Conservation (phyloP, 768 basidiomycete genomes). For the Tubosaeta brunneosetosa region DNA sequence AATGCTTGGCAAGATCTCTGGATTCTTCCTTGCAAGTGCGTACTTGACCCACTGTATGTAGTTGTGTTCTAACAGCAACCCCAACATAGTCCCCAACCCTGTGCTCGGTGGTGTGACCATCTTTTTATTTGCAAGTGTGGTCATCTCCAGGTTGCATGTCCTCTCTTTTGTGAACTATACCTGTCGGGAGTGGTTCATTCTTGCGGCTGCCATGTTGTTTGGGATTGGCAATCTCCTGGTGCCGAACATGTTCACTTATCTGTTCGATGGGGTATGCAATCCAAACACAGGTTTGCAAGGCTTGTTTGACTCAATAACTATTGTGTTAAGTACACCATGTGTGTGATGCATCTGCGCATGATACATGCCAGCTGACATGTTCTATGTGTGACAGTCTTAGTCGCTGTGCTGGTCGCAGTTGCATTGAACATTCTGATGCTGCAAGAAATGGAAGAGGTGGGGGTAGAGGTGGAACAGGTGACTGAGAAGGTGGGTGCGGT, state of each 20-base stretch:
- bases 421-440: constrained; percentile 58
- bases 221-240: constrained; percentile 71
- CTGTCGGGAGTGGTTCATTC: constrained; percentile 63
- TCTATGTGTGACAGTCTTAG: constrained; percentile 35
- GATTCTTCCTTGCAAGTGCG: too few species aligned
- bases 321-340: constrained; percentile 45
- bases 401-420: constrained; percentile 53
- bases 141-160: constrained; percentile 66
- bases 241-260: constrained; percentile 57
- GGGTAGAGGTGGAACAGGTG: constrained; percentile 20
- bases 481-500: constrained; percentile 23
- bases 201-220: constrained; percentile 64
- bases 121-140: constrained; percentile 77
- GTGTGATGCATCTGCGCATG: too few species aligned
- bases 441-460: constrained; percentile 18
- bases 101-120: constrained; percentile 85
- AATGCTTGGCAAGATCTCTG: too few species aligned
- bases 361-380: too few species aligned
- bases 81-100: constrained; percentile 57
- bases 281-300: constrained; percentile 57
- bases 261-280: constrained; percentile 59
- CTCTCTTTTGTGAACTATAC: constrained; percentile 56
- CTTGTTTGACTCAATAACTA: constrained; percentile 72
- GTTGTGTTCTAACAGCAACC: background rate
- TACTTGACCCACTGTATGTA: background rate